Evolutionary conservation across 2,329 filamentous ascomycete species (phyloP).

Genomic region (Claviceps arundinis): DNA sequence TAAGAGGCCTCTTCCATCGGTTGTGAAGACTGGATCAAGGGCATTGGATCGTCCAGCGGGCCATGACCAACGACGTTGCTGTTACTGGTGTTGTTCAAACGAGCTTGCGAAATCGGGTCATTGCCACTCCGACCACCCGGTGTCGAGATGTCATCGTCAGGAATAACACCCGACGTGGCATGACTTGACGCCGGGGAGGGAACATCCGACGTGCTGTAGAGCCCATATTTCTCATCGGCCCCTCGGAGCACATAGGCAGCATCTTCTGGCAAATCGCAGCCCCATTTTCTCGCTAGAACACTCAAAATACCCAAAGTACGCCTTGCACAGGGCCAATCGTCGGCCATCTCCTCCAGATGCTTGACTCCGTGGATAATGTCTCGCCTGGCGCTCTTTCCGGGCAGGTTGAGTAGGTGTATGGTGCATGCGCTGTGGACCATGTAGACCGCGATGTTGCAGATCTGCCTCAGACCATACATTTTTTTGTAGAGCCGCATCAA

Average conservation of each 20-base stretch:
- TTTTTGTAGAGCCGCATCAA: constrained; percentile 91
- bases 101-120: constrained; percentile 19
- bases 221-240: constrained; percentile 68
- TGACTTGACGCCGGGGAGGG: constrained; percentile 35
- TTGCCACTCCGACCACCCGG: constrained; percentile 21
- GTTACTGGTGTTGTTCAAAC: constrained; percentile 6
- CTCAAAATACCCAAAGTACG: constrained; percentile 76
- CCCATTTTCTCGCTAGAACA: constrained; percentile 79
- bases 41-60: constrained; percentile 6
- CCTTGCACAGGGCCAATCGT: constrained; percentile 84
- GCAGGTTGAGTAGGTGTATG: constrained; percentile 84
- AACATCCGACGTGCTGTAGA: constrained; percentile 49
- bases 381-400: constrained; percentile 77
- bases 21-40: constrained; percentile 6
- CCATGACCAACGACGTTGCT: neutral
- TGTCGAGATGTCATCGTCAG: constrained; percentile 14
- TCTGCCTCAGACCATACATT: constrained; percentile 78
- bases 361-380: constrained; percentile 86
- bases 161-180: constrained; percentile 15
- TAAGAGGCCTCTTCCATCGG: neutral
- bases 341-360: constrained; percentile 88
- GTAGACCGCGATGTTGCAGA: constrained; percentile 93
- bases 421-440: constrained; percentile 91
- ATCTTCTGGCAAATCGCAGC: constrained; percentile 73
- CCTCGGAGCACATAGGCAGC: constrained; percentile 62